Percentiles rank a stretch among this genome's conserved stretches.
Conservation (phyloP, 1,284 basidiomycete genomes). For the Apiotrichum siamense region DNA sequence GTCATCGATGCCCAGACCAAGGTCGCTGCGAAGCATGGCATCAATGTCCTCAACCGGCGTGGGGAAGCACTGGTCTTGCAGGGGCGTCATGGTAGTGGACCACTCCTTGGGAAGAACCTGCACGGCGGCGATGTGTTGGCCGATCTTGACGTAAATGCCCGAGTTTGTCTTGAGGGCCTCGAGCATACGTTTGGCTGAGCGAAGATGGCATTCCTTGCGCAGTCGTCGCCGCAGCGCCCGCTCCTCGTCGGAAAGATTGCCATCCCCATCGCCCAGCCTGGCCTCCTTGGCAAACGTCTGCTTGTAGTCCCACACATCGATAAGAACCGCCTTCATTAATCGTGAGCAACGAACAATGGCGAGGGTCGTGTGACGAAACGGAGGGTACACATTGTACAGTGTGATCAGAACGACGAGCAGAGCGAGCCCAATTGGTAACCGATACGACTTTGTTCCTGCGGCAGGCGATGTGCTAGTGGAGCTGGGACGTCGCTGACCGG, state of each 20-base stretch:
- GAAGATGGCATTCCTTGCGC: conserved; percentile 69
- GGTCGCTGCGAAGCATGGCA: conserved; percentile 39
- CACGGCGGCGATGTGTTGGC: conserved; percentile 71
- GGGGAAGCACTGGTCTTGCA: conserved; percentile 64
- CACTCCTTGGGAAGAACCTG: conserved; percentile 72
- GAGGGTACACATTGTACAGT: conserved; percentile 46
- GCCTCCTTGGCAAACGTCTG: conserved; percentile 56
- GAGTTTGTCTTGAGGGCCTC: conserved; percentile 80
- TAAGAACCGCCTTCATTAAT: conserved; percentile 49
- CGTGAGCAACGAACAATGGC: conserved; percentile 62
- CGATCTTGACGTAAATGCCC: conserved; percentile 52
- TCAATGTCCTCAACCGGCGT: conserved; percentile 41
- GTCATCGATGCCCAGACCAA: conserved; percentile 41
- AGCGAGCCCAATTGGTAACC: conserved; percentile 7
- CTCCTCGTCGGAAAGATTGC: conserved; percentile 51
- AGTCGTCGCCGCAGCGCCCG: conserved; percentile 52
- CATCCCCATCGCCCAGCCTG: conserved; percentile 21
- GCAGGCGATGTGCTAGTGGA: too few species aligned
- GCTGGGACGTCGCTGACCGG: too few species aligned
- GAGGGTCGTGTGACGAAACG: conserved; percentile 48
- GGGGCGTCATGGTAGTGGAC: conserved; percentile 57
- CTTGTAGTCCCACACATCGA: conserved; percentile 76
- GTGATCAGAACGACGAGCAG: conserved; percentile 31
- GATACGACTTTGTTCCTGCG: not conserved
- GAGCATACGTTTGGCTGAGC: conserved; percentile 71